Evolutionary conservation across 2,329 filamentous ascomycete species (phyloP).

Genomic region (Fusarium napiforme): DNA sequence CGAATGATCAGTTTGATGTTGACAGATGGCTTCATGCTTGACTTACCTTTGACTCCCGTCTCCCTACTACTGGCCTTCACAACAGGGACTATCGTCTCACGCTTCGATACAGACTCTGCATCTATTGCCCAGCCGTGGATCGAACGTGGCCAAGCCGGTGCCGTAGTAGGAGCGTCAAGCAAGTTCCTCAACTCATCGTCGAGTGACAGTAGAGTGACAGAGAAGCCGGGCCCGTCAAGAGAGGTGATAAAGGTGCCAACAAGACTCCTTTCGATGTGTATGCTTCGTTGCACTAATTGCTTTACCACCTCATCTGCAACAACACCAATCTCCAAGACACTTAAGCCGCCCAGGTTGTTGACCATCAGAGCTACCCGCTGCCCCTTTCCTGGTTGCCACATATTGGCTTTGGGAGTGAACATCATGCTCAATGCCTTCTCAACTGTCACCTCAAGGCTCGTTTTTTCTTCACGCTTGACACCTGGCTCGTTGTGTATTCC

Average conservation of each 20-base stretch:
- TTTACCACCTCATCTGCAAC: slow-evolving; percentile 39
- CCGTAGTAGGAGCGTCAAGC: slow-evolving; percentile 38
- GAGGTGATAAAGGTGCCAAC: slow-evolving; percentile 42
- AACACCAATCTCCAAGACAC: slow-evolving; percentile 40
- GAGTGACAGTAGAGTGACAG: slow-evolving; percentile 35
- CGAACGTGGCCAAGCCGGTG: slow-evolving; percentile 39
- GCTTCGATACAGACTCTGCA: slow-evolving; percentile 21
- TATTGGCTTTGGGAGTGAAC: slow-evolving; percentile 36
- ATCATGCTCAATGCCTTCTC: slow-evolving; percentile 35
- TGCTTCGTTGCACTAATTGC: slow-evolving; percentile 16
- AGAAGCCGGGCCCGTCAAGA: slow-evolving; percentile 41
- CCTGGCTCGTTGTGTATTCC: slow-evolving; percentile 45
- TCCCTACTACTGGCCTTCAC: slow-evolving; percentile 19
- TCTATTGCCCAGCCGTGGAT: slow-evolving; percentile 38
- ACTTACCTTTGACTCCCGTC: slow-evolving; percentile 35
- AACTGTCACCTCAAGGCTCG: slow-evolving; percentile 30
- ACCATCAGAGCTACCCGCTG: slow-evolving; percentile 38
- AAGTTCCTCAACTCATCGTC: slow-evolving; percentile 35
- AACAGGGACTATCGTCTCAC: slow-evolving; percentile 8
- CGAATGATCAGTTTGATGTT: not conserved
- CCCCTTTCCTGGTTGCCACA: slow-evolving; percentile 36
- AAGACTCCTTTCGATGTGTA: slow-evolving; percentile 30
- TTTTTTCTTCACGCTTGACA: slow-evolving; percentile 35
- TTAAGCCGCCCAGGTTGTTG: slow-evolving; percentile 42
- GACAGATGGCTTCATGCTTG: rapidly evolving